phyloP scores from a whole-genome alignment of 305 asterid species.

The Solanum hybrid region DNA sequence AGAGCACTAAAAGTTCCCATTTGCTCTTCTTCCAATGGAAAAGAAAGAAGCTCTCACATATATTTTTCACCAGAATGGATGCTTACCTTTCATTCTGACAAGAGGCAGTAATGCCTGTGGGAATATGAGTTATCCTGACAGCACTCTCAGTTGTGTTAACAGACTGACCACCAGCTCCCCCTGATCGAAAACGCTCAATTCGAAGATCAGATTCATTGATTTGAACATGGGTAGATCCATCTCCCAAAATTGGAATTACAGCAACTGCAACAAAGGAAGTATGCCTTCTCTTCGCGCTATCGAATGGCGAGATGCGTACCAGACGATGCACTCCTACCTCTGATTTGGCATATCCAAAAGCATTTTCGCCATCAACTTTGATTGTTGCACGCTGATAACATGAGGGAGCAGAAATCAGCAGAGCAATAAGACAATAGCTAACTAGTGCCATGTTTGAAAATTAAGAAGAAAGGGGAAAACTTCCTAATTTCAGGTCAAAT shows the following conservation, averaged over 20 bases:
- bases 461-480: background rate
- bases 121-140: constrained; percentile 86
- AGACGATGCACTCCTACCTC: constrained; percentile 97
- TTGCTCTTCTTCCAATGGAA: background rate
- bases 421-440: background rate
- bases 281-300: constrained; percentile 82
- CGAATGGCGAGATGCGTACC: constrained; percentile 90
- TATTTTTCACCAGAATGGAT: background rate
- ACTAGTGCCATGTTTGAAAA: background rate
- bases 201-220: constrained; percentile 83
- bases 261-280: constrained; percentile 97
- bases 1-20: background rate
- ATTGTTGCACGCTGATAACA: constrained; percentile 74
- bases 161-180: constrained; percentile 90
- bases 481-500: background rate
- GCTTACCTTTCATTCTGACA: constrained; percentile 87
- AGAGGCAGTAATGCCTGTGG: constrained; percentile 79
- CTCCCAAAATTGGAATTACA: constrained; percentile 87
- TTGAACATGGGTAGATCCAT: constrained; percentile 56
- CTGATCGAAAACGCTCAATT: constrained; percentile 69
- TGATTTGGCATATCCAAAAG: constrained; percentile 90
- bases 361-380: constrained; percentile 78
- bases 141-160: constrained; percentile 91
- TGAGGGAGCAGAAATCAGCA: background rate
- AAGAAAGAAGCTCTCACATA: background rate